phyloP scores from a whole-genome alignment of 192 early-diverging fungal genomes.

The Obelidium mucronatum region DNA sequence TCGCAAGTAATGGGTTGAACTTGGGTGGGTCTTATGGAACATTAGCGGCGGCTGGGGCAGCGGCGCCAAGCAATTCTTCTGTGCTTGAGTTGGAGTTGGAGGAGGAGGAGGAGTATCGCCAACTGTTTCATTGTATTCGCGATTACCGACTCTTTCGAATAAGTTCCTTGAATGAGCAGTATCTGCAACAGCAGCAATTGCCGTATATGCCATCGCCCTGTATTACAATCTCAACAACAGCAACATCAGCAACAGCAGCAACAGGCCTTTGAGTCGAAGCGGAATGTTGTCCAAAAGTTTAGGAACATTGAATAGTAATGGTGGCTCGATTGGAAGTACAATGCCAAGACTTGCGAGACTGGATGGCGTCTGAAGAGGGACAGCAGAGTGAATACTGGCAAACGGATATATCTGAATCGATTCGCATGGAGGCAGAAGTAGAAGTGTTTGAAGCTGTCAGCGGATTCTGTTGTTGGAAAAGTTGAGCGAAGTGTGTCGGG shows the following conservation, averaged over 20 bases:
- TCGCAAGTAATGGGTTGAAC: too few species aligned
- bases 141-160: too few species aligned
- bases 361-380: not conserved
- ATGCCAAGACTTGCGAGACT: not conserved
- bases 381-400: not conserved
- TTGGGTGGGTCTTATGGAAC: too few species aligned
- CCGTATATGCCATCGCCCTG: not conserved
- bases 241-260: not conserved
- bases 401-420: not conserved
- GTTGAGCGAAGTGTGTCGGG: not conserved
- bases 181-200: not conserved
- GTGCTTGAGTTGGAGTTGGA: not conserved
- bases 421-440: not conserved
- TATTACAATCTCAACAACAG: not conserved
- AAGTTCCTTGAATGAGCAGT: not conserved
- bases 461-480: not conserved
- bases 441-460: not conserved
- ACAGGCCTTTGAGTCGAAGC: too few species aligned
- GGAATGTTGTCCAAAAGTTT: not conserved
- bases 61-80: not conserved
- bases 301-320: not conserved
- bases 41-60: too few species aligned
- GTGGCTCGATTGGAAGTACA: not conserved
- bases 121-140: too few species aligned
- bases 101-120: too few species aligned